Base-by-base conservation (phyloP, 352 stramenopile genomes). In the Phytophthora syringae region DNA sequence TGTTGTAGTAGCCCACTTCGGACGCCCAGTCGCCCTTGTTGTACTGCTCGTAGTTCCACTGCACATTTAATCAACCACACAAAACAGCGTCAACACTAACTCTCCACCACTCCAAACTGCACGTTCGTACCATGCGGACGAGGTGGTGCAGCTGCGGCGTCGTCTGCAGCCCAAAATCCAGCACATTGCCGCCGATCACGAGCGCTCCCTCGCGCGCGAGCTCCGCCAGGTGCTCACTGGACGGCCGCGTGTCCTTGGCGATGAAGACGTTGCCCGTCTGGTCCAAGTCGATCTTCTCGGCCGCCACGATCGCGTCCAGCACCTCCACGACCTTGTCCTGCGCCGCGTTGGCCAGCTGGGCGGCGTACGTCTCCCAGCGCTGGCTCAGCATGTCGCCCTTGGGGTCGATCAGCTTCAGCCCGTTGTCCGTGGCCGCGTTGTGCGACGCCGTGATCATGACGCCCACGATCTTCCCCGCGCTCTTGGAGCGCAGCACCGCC, bases 141-240 rank as follows among this genome's bases (percentile, higher is more conserved):
- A 96, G 90, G 78, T 99, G 95, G 83, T 99, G 98, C 25, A 99
- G 77, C 80, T 98, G 92, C 21, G 98, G 98, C 43, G 98, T 99
- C 24, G 97, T 99, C 47, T 99, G 91, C 40, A 99, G 75, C 5
- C 97, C 97, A 79, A 99, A 95, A 85, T 99, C 90, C 37, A 98
- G 75, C 36, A 98, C 92, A 30, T 93, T 91, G 56, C 89, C 93
- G 30, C 89, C 88, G 11, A 98, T 86, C 12, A 93, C 89, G 25
- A 95, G 82, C 59, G 97, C 85, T 37, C 94, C 94, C 60, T 94
- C 83, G 11, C 92, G 88, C 11, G 87, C 92, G 12, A 98, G 82
- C 51, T 95, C 79, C 3, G 88, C 79, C 47, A 99, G 81, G 47
- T 85, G 76, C 34, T 94, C 87, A 48, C 84, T 94, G 22, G 81